Evolutionary conservation across 495 filamentous ascomycete species (phyloP), one percentile per base, ranked within the genome.

Genomic region (Platismatia glauca): DNA sequence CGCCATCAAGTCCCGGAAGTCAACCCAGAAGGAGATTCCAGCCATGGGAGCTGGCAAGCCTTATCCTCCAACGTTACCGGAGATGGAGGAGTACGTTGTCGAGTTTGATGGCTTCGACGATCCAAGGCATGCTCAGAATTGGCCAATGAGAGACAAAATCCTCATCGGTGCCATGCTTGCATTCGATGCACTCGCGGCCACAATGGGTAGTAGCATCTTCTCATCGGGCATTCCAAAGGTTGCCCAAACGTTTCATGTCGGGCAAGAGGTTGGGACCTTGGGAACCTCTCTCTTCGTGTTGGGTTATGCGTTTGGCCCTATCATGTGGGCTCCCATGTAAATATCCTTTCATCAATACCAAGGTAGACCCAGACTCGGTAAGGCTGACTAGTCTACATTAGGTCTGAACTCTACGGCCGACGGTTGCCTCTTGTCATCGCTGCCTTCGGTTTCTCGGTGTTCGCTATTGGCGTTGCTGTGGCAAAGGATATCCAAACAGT

Each of bases 81-180:
- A 82, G 24, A 79, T 81, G 67, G 91, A 94, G 67, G 85, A 87
- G 62, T 95, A 94, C 76, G 89, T 95, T 3, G 91, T 96, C 20
- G 91, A 94, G 66, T 95, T 95, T 66, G 83, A 86, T 56, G 81
- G 80, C 0, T 57, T 64, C 1, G 68, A 79, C 44, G 81, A 84
- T 66, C 80, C 80, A 0, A 39, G 70, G 11, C 76, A 85, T 66
- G 79, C 81, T 6, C 75, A 80, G 64, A 85, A 84, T 68, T 84
- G 81, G 79, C 65, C 70, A 5, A 62, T 69, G 59, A 60, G 64
- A 13, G 74, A 73, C 57, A 83, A 83, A 72, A 75, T 72, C 71
- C 57, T 37, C 2, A 57, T 74, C 12, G 66, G 76, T 0, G 65
- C 38, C 1, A 67, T 78, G 6, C 68, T 77, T 48, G 76, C 73